Evolutionary conservation across 306 rosid genomes (phyloP), one percentile per base, ranked within the genome.

Genomic region (Acacia acuminata): DNA sequence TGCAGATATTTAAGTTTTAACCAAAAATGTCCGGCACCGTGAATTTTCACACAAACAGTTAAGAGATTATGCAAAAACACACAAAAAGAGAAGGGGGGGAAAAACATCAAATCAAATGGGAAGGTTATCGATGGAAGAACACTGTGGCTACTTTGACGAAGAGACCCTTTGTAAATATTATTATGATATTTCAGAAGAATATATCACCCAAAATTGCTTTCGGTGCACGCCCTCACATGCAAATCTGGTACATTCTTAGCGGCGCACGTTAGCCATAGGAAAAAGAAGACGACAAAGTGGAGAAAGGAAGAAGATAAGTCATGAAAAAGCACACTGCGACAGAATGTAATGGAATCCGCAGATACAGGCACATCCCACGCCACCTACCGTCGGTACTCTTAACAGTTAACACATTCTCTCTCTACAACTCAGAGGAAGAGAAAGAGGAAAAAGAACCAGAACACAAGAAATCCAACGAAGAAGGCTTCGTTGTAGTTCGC

Each of bases 301-400:
- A 11, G 30, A 60, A 60, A 42, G 51, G 51, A 71, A 71, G 51
- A 71, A 25, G 36, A 61, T 80, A 85, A 76, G 75, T 43, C 30
- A 84, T 80, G 81, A 80, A 80, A 80, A 84, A 77, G 84, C 71
- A 72, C 68, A 66, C 76, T 48, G 70, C 1, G 78, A 68, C 84
- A 86, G 82, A 77, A 72, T 81, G 25, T 58, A 55, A 88, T 79
- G 86, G 84, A 80, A 73, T 87, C 84, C 61, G 70, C 48, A 72
- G 82, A 10, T 34, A 36, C 80, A 22, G 76, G 22, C 20, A 30
- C 42, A 64, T 60, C 58, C 27, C 75, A 77, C 30, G 36, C 7
- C 66, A 44, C 53, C 73, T 30, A 72, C 79, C 80, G 51, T 73
- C 65, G 8, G 19, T 27, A 15, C 69, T 27, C 40, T 25, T 27